phyloP scores from a whole-genome alignment of 2,329 filamentous ascomycete species.

The Aspergillus uvarum region DNA sequence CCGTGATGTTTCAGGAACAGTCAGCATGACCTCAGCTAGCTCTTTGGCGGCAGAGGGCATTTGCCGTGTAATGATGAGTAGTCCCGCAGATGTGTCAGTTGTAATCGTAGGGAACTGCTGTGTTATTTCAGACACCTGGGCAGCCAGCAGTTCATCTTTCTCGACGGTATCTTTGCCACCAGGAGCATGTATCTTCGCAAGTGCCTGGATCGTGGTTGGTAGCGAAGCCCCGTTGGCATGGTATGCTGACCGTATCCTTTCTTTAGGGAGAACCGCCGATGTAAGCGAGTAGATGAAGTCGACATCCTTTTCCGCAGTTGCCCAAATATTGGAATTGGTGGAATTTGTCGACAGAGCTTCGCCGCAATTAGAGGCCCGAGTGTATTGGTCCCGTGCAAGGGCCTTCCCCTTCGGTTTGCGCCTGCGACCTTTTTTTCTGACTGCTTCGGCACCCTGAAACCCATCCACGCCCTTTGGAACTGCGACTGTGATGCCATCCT shows the following conservation, averaged over 20 bases:
- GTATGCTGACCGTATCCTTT: conserved; percentile 57
- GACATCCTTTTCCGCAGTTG: conserved; percentile 56
- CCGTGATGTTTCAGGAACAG: conserved; percentile 29
- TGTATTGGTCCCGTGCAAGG: conserved; percentile 25
- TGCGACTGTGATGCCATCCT: conserved; percentile 44
- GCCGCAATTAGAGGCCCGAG: background rate
- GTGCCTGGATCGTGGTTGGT: conserved; percentile 53
- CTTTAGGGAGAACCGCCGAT: conserved; percentile 46
- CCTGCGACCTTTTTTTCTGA: conserved; percentile 46
- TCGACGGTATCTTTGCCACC: conserved; percentile 36
- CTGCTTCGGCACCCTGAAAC: conserved; percentile 60
- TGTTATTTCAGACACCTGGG: conserved; percentile 55
- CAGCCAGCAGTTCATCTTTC: conserved; percentile 45
- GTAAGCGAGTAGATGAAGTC: conserved; percentile 59
- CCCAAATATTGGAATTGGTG: conserved; percentile 56
- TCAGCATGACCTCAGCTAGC: conserved; percentile 55
- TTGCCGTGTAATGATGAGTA: conserved; percentile 58
- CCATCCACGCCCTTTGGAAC: conserved; percentile 75
- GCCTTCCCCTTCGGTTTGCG: conserved; percentile 40
- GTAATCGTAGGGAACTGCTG: conserved; percentile 56
- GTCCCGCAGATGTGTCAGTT: conserved; percentile 48
- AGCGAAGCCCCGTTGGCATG: conserved; percentile 59
- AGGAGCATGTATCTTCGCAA: conserved; percentile 52
- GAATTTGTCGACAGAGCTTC: background rate
- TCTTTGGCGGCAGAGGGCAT: conserved; percentile 60